These are phyloP conservation scores for Yarrowia divulgata DNA, from an alignment of 805 yeast genomes.

Conservation along the genomic window DNA sequence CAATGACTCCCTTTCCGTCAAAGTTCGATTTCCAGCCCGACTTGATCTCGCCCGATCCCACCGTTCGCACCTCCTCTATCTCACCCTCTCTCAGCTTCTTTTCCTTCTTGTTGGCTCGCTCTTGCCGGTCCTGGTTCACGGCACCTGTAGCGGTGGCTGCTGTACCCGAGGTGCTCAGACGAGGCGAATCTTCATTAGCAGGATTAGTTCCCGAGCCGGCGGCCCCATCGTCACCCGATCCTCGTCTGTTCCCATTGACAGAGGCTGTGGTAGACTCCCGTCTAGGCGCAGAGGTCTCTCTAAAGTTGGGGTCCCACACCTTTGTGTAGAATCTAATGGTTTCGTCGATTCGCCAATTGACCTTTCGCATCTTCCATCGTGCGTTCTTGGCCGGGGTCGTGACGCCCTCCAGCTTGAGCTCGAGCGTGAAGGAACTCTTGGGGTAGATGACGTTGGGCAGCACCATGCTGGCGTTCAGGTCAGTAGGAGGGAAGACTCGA, in stretches of 20 bases:
- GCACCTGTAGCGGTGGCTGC: constrained; percentile 35
- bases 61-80: constrained; percentile 72
- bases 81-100: constrained; percentile 39
- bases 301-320: constrained; percentile 46
- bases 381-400: constrained; percentile 43
- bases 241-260: constrained; percentile 6
- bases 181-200: constrained; percentile 45
- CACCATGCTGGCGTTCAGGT: constrained; percentile 83
- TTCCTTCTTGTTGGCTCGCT: constrained; percentile 32
- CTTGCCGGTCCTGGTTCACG: constrained; percentile 16
- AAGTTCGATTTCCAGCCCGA: constrained; percentile 97
- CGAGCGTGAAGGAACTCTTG: constrained; percentile 82
- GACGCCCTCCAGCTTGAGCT: constrained; percentile 72
- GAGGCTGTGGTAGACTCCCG: constrained; percentile 37
- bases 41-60: constrained; percentile 81
- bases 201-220: constrained; percentile 32
- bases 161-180: constrained; percentile 47
- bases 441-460: constrained; percentile 92
- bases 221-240: background rate
- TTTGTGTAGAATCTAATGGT: constrained; percentile 62
- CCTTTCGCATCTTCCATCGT: constrained; percentile 93
- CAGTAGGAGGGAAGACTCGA: constrained; percentile 95
- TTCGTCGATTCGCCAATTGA: constrained; percentile 91
- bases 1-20: constrained; percentile 76
- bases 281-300: constrained; percentile 39